Evolutionary conservation across 805 yeast species (phyloP).

Genomic region (Candida silvatica): DNA sequence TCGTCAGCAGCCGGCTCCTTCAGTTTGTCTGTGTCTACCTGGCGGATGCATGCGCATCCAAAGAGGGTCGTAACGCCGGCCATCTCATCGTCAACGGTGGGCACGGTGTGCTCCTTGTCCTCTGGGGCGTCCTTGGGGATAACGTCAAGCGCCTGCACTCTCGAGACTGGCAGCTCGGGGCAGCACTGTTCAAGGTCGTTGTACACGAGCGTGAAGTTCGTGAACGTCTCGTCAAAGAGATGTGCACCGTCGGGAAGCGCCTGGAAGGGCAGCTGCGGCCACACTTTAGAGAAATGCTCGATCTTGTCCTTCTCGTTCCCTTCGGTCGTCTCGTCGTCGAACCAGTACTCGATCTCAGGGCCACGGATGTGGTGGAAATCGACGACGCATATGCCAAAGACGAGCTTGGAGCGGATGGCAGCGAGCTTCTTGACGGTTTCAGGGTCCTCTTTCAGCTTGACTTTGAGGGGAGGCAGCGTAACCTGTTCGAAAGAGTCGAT

Average conservation of each 20-base stretch:
- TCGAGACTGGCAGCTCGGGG: conserved; percentile 33
- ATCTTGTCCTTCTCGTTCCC: conserved; percentile 22
- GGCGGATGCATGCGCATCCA: conserved; percentile 91
- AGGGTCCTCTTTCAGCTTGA: conserved; percentile 1
- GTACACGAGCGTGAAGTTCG: conserved; percentile 77
- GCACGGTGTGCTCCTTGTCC: conserved; percentile 2
- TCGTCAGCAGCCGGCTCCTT: conserved; percentile 23
- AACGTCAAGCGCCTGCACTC: conserved; percentile 7
- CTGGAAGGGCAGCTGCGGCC: conserved; percentile 90
- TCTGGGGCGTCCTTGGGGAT: conserved; percentile 11
- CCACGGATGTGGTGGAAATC: conserved; percentile 91
- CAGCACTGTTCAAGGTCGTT: conserved; percentile 42
- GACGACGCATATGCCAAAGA: conserved; percentile 81
- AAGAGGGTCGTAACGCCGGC: conserved; percentile 58
- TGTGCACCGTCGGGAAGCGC: conserved; percentile 96
- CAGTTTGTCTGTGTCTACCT: conserved; percentile 57
- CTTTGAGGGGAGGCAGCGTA: too few relatives aligned
- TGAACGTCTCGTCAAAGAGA: conserved; percentile 85
- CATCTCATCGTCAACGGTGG: conserved; percentile 13
- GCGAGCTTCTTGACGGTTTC: conserved; percentile 3
- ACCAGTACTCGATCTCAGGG: conserved; percentile 92
- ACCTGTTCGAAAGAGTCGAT: too few relatives aligned
- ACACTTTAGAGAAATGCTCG: conserved; percentile 34
- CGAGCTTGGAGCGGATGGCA: conserved; percentile 20
- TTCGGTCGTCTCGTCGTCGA: conserved; percentile 30